Evolutionary conservation across 164 flowering plant species (phyloP).

Genomic region (Vitis amurensis): DNA sequence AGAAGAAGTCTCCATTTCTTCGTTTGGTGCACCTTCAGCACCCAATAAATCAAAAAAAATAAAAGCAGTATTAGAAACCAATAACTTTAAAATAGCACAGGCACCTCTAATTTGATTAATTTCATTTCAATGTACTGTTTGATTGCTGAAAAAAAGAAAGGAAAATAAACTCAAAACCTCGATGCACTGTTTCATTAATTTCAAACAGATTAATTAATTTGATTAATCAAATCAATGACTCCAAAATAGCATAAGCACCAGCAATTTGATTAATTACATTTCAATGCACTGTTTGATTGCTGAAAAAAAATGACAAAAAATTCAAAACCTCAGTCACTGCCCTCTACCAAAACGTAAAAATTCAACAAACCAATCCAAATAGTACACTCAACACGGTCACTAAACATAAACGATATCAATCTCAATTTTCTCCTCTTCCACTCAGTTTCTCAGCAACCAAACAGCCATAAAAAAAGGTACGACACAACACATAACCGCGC

Average conservation of each 20-base stretch:
- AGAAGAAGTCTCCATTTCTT: constrained; percentile 33
- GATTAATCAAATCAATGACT: too few species aligned
- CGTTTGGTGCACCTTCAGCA: constrained; percentile 34
- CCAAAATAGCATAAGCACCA: too few species aligned
- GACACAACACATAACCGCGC: background rate
- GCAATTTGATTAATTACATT: too few species aligned
- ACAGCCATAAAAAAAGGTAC: background rate
- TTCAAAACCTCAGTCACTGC: background rate
- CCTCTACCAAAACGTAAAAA: background rate
- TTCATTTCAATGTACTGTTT: too few species aligned
- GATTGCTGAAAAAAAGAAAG: background rate
- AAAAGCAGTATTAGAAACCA: background rate
- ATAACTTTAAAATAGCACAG: too few species aligned
- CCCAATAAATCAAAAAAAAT: background rate
- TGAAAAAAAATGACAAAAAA: background rate
- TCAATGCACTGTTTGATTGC: background rate
- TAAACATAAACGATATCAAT: background rate
- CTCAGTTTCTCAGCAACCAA: background rate
- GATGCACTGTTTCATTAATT: background rate
- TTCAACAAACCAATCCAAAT: too few species aligned
- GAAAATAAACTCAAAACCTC: background rate
- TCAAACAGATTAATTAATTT: too few species aligned
- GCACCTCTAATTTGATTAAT: too few species aligned
- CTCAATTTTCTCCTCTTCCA: background rate
- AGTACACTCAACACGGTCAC: too few species aligned